phyloP scores from a whole-genome alignment of 352 stramenopile genomes.

The Phytophthora pisi region DNA sequence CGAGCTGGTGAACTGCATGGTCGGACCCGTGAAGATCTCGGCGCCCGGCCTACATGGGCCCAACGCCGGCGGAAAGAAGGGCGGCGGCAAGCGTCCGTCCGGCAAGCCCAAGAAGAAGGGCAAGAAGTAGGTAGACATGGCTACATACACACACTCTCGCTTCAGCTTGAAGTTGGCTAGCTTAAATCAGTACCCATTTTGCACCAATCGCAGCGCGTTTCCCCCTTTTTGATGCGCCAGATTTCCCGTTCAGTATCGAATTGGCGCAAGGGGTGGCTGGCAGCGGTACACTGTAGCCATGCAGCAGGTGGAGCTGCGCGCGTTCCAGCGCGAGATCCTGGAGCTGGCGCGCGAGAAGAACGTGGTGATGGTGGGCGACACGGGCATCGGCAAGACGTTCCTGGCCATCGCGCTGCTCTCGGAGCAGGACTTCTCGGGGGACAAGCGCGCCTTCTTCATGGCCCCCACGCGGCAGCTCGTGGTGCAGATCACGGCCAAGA shows the following conservation, averaged over 20 bases:
- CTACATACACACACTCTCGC: conserved; percentile 3
- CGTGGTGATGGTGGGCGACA: conserved; percentile 84
- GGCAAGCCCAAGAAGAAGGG: conserved; percentile 44
- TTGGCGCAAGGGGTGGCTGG: background rate
- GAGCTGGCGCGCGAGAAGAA: conserved; percentile 74
- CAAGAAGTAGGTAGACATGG: conserved; percentile 38
- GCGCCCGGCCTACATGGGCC: conserved; percentile 64
- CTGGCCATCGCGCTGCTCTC: conserved; percentile 76
- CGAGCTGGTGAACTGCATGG: conserved; percentile 90
- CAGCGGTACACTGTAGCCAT: conserved; percentile 6
- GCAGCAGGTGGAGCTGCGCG: conserved; percentile 57
- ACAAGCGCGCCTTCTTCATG: conserved; percentile 80
- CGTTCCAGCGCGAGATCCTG: conserved; percentile 75
- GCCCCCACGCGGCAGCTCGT: conserved; percentile 84
- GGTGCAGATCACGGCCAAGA: conserved; percentile 80
- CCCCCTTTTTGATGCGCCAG: conserved; percentile 3
- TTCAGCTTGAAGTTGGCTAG: conserved; percentile 23
- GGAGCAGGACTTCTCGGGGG: conserved; percentile 74
- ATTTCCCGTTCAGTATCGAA: conserved; percentile 10
- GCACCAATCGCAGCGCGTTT: conserved; percentile 15
- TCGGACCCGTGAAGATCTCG: conserved; percentile 91
- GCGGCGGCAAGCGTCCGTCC: conserved; percentile 30
- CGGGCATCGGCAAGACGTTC: conserved; percentile 88
- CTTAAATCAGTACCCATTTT: conserved; percentile 10
- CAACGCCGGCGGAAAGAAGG: conserved; percentile 46